Conservation (phyloP, 768 basidiomycete genomes). For the Boletus pseudopeckii region DNA sequence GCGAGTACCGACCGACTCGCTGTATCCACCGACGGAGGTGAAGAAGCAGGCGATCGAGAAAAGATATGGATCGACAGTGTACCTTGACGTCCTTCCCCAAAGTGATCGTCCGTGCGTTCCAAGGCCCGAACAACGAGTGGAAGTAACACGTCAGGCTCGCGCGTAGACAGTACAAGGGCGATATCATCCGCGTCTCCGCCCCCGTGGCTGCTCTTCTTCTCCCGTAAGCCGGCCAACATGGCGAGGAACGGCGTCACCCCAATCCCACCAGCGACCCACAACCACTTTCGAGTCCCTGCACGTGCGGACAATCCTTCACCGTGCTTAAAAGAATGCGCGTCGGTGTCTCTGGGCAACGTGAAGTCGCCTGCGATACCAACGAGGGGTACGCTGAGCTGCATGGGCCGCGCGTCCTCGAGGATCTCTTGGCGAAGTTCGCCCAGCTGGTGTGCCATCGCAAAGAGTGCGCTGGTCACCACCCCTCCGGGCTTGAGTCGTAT, state of each 20-base stretch:
- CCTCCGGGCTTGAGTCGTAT: slow-evolving; percentile 58
- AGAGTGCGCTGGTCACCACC: slow-evolving; percentile 50
- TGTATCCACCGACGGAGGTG: background rate
- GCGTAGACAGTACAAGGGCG: slow-evolving; percentile 46
- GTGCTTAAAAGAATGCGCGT: background rate
- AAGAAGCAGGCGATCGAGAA: slow-evolving; percentile 3
- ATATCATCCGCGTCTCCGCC: slow-evolving; percentile 34
- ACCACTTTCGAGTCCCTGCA: slow-evolving; percentile 24
- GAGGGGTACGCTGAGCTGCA: slow-evolving; percentile 42
- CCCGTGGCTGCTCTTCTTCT: background rate
- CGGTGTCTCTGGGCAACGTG: slow-evolving; percentile 26
- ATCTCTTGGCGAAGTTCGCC: slow-evolving; percentile 38
- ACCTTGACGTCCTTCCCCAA: background rate
- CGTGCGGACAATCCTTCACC: background rate
- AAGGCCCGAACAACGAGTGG: slow-evolving; percentile 30
- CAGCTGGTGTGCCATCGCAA: slow-evolving; percentile 45
- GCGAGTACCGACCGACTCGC: slow-evolving; percentile 12
- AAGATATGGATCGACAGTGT: slow-evolving; percentile 42
- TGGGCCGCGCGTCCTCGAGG: slow-evolving; percentile 37
- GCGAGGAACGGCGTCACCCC: slow-evolving; percentile 64
- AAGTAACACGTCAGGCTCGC: slow-evolving; percentile 51
- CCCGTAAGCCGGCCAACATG: slow-evolving; percentile 39
- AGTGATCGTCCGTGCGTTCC: background rate
- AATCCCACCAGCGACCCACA: slow-evolving; percentile 64
- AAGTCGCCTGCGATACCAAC: slow-evolving; percentile 56